phyloP scores from a whole-genome alignment of 192 early-diverging fungal genomes.

The Fimicolochytrium jonesii region DNA sequence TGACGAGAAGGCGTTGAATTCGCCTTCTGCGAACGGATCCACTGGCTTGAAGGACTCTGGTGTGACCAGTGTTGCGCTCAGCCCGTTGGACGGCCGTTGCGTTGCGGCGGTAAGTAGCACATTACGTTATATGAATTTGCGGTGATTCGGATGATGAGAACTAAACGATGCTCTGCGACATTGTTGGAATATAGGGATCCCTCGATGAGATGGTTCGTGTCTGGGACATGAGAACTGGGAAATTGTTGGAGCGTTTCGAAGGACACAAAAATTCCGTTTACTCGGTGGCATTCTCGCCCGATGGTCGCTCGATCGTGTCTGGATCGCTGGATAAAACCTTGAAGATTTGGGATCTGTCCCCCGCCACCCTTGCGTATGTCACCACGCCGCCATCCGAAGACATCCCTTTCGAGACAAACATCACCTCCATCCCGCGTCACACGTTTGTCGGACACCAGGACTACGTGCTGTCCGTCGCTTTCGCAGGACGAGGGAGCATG shows the following conservation, averaged over 20 bases:
- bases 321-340: slow-evolving; percentile 90
- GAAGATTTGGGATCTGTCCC: slow-evolving; percentile 82
- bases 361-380: slow-evolving; percentile 7
- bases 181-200: slow-evolving; percentile 74
- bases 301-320: slow-evolving; percentile 85
- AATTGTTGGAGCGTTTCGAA: slow-evolving; percentile 82
- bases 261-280: slow-evolving; percentile 96
- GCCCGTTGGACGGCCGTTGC: slow-evolving; percentile 72
- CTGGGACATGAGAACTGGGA: slow-evolving; percentile 80
- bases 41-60: slow-evolving; percentile 81
- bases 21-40: background rate
- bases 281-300: slow-evolving; percentile 89
- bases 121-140: no score
- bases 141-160: no score
- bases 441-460: slow-evolving; percentile 76
- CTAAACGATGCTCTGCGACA: background rate
- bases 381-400: background rate
- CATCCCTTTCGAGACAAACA: slow-evolving; percentile 8
- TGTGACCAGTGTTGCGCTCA: slow-evolving; percentile 92
- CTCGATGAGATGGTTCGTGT: slow-evolving; percentile 90
- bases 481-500: slow-evolving; percentile 28
- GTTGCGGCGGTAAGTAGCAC: slow-evolving; percentile 63
- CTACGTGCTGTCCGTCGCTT: slow-evolving; percentile 95
- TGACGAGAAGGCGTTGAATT: slow-evolving; percentile 39
- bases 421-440: slow-evolving; percentile 44